Evolutionary conservation across 495 filamentous ascomycete species (phyloP).

Genomic region (Talaromyces proteolyticus): DNA sequence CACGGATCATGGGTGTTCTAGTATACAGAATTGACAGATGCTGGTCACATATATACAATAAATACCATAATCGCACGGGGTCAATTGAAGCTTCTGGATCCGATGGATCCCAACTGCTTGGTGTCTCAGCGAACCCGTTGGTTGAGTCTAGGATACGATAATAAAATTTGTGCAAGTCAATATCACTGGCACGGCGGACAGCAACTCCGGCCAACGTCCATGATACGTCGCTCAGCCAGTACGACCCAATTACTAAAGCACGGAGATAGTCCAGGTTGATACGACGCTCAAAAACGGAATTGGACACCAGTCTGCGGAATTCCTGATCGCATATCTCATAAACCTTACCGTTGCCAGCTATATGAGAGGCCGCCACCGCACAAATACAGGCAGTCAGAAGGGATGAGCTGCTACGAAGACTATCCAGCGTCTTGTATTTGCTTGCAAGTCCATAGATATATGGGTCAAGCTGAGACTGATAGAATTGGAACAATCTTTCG

Average conservation of each 20-base stretch:
- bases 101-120: conserved; percentile 2
- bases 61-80: conserved; percentile 33
- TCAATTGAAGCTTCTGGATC: conserved; percentile 15
- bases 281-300: conserved; percentile 33
- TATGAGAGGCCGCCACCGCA: conserved; percentile 36
- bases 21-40: conserved; percentile 40
- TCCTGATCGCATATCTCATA: conserved; percentile 38
- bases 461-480: conserved; percentile 34
- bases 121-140: conserved; percentile 16
- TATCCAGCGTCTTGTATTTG: conserved; percentile 21
- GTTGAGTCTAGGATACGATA: conserved; percentile 13
- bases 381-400: conserved; percentile 34
- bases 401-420: conserved; percentile 24
- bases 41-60: conserved; percentile 40
- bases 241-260: conserved; percentile 34
- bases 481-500: conserved; percentile 27
- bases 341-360: conserved; percentile 21
- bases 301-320: conserved; percentile 30
- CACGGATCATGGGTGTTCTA: conserved; percentile 33
- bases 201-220: conserved; percentile 36
- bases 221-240: conserved; percentile 38
- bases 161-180: conserved; percentile 29
- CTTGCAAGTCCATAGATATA: conserved; percentile 37
- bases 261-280: conserved; percentile 33
- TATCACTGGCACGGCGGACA: conserved; percentile 36